Evolutionary conservation across 805 yeast genomes (phyloP).

Genomic region (Blastobotrys peoriensis): DNA sequence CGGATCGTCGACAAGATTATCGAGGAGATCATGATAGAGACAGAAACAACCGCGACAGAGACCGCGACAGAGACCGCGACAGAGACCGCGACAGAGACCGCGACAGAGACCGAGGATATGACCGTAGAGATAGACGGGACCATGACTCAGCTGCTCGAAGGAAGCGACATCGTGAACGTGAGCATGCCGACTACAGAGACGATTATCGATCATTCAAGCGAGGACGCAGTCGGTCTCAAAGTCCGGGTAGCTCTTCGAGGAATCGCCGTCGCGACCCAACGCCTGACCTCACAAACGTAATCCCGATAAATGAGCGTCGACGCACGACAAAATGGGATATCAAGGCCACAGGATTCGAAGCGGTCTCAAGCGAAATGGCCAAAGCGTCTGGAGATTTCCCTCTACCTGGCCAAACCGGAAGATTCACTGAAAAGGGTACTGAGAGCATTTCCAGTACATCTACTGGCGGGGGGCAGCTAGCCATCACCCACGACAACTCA

Average conservation of each 20-base stretch:
- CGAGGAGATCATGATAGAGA: slow-evolving; percentile 1
- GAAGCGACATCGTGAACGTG: slow-evolving; percentile 6
- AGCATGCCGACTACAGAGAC: slow-evolving; percentile 2
- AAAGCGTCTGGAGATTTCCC: slow-evolving; percentile 76
- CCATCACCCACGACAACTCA: neutral
- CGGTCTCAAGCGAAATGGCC: slow-evolving; percentile 67
- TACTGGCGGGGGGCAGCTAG: neutral
- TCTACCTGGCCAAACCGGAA: slow-evolving; percentile 40
- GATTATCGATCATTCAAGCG: slow-evolving; percentile 3
- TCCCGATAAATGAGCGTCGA: slow-evolving; percentile 49
- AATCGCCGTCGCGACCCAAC: slow-evolving; percentile 6
- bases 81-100: slow-evolving; percentile 17
- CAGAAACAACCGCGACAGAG: slow-evolving; percentile 17
- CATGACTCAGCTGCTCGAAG: slow-evolving; percentile 14
- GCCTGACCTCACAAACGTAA: slow-evolving; percentile 33
- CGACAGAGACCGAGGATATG: slow-evolving; percentile 22
- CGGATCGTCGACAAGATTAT: too few species aligned
- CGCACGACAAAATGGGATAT: slow-evolving; percentile 61
- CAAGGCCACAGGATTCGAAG: slow-evolving; percentile 66
- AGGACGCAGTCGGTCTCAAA: slow-evolving; percentile 9
- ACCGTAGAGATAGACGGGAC: slow-evolving; percentile 18
- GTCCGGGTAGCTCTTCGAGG: slow-evolving; percentile 1
- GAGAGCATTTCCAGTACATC: slow-evolving; percentile 1
- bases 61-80: slow-evolving; percentile 16
- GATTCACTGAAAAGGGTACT: slow-evolving; percentile 10